A percentile compares a stretch with the other conserved stretches of the same genome.
Evolutionary conservation across 2,329 filamentous ascomycete species (phyloP).

Genomic region (Daldinia sp.): DNA sequence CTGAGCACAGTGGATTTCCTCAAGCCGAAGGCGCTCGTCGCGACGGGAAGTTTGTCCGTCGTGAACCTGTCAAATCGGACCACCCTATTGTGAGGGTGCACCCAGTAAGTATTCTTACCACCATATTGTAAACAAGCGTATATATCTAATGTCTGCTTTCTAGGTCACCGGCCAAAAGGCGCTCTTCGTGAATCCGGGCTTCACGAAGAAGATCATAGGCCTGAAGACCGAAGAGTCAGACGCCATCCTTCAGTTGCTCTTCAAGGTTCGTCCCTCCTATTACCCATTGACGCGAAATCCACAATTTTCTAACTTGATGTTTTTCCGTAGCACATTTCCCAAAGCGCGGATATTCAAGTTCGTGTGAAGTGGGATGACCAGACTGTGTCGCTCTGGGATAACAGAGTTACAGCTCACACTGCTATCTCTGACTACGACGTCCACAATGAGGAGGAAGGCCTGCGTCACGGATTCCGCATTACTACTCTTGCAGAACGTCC

Average conservation of each 20-base stretch:
- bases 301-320: not conserved
- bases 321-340: slow-evolving; percentile 52
- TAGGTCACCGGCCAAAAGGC: slow-evolving; percentile 71
- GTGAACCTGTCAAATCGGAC: slow-evolving; percentile 69
- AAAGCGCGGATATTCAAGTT: slow-evolving; percentile 72
- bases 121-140: not conserved
- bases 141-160: not conserved
- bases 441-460: slow-evolving; percentile 50
- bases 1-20: slow-evolving; percentile 51
- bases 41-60: slow-evolving; percentile 54
- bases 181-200: slow-evolving; percentile 71
- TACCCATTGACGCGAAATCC: not conserved
- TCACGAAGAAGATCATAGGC: slow-evolving; percentile 60
- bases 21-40: slow-evolving; percentile 49
- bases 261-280: slow-evolving; percentile 45
- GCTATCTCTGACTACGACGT: slow-evolving; percentile 56
- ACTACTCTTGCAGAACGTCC: slow-evolving; percentile 52
- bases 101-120: slow-evolving; percentile 51
- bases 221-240: slow-evolving; percentile 74
- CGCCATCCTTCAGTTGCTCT: slow-evolving; percentile 74
- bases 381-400: slow-evolving; percentile 75
- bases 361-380: slow-evolving; percentile 70
- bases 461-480: slow-evolving; percentile 53
- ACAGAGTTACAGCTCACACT: slow-evolving; percentile 60
- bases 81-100: slow-evolving; percentile 75